Evolutionary conservation across 805 yeast genomes (phyloP).

Genomic region (Zygoascus biomembranicola): DNA sequence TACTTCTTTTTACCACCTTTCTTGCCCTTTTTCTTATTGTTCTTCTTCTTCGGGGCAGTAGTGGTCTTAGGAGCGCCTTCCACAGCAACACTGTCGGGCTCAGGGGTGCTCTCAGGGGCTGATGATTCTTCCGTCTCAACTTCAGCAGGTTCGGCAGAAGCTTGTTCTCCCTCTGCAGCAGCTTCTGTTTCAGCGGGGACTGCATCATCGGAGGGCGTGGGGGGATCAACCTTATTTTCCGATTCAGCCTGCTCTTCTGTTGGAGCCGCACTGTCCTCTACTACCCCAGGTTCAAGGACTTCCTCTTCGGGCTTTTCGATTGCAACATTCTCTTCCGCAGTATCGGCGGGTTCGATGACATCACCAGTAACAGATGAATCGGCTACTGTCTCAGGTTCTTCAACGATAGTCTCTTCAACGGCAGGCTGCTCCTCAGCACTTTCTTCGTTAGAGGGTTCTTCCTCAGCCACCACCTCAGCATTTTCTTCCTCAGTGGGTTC

Average conservation of each 20-base stretch:
- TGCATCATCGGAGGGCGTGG: not conserved
- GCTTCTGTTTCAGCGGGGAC: not conserved
- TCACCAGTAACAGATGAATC: not conserved
- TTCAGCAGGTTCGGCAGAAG: not conserved
- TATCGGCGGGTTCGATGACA: not conserved
- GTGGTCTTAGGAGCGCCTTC: constrained; percentile 5
- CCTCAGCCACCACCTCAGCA: not conserved
- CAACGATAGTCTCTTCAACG: not conserved
- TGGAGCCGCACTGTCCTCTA: not conserved
- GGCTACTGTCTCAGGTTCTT: too few species aligned
- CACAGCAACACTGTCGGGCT: constrained; percentile 4
- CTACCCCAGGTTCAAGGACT: not conserved
- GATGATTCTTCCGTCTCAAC: not conserved
- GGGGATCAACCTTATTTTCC: not conserved
- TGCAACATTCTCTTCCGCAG: not conserved
- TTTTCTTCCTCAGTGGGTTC: not conserved
- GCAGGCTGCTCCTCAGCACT: constrained; percentile 4
- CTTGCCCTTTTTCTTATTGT: constrained; percentile 15
- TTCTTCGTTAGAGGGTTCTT: not conserved
- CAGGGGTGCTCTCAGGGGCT: constrained; percentile 6
- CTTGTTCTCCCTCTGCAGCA: not conserved
- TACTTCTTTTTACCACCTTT: constrained; percentile 1
- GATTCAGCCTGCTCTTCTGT: not conserved
- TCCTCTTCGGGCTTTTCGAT: not conserved
- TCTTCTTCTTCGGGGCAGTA: constrained; percentile 13